Percentiles rank a stretch among this genome's conserved stretches.
phyloP scores from a whole-genome alignment of 768 basidiomycete species.

The Podaxis rugospora region DNA sequence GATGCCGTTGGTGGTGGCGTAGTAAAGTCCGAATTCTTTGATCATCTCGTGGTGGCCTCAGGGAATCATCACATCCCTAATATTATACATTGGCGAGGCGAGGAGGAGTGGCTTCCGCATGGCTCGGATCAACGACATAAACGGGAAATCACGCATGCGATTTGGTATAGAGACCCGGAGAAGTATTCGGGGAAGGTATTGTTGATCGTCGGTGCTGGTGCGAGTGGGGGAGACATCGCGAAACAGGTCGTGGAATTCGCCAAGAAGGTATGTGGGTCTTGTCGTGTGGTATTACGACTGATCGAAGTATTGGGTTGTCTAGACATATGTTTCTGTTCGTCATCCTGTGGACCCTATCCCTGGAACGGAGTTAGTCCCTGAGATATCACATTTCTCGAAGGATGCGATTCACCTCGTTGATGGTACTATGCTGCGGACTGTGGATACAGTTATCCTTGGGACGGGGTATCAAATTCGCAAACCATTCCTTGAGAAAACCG shows the following conservation, averaged over 20 bases:
- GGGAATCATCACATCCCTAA: conserved; percentile 53
- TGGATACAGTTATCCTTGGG: conserved; percentile 46
- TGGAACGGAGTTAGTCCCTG: conserved; percentile 29
- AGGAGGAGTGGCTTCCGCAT: conserved; percentile 42
- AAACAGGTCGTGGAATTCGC: conserved; percentile 36
- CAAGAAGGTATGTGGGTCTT: conserved; percentile 29
- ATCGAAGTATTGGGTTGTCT: neutral
- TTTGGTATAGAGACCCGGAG: conserved; percentile 48
- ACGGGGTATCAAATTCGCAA: conserved; percentile 53
- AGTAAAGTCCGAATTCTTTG: conserved; percentile 27
- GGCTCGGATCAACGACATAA: neutral
- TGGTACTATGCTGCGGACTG: conserved; percentile 31
- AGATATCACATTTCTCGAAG: conserved; percentile 44
- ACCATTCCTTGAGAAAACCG: conserved; percentile 37
- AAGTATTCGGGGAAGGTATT: conserved; percentile 38
- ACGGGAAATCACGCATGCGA: conserved; percentile 45
- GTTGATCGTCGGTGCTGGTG: conserved; percentile 41
- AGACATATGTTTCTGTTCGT: conserved; percentile 31
- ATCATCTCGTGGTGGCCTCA: conserved; percentile 53
- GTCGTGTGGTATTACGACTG: neutral
- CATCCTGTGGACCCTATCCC: conserved; percentile 17
- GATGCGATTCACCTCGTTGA: conserved; percentile 43
- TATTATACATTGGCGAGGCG: conserved; percentile 40
- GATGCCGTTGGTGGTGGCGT: neutral
- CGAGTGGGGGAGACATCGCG: conserved; percentile 45